Percentiles rank a stretch among this genome's conserved stretches.
Evolutionary conservation across 129 eudicot species (phyloP).

Genomic region (Mikania micrantha): DNA sequence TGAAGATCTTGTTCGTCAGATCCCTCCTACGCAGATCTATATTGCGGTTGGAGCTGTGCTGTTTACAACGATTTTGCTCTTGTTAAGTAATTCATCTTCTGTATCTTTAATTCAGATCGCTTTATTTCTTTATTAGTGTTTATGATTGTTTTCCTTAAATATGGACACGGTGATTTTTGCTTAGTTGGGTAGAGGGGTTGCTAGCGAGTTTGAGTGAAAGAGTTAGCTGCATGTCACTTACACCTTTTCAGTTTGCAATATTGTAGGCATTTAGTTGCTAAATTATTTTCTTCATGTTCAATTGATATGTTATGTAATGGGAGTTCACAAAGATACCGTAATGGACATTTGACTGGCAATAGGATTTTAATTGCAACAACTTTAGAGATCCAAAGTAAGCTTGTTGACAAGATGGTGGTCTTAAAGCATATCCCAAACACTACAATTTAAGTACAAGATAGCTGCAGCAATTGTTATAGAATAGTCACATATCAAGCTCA

Average conservation of each 20-base stretch:
- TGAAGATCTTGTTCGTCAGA: conserved; percentile 36
- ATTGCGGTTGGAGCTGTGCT: conserved; percentile 52
- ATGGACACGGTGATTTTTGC: no score
- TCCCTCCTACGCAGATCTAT: conserved; percentile 68
- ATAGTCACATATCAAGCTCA: background rate
- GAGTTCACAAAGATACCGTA: background rate
- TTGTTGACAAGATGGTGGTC: background rate
- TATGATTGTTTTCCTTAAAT: no score
- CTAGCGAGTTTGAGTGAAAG: no score
- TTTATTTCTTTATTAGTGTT: no score
- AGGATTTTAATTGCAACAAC: background rate
- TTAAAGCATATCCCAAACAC: no score
- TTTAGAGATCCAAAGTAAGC: background rate
- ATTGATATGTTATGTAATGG: background rate
- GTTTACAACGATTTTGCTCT: conserved; percentile 37
- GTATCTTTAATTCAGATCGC: background rate
- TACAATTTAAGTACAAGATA: no score
- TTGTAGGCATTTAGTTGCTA: no score
- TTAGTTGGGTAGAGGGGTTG: no score
- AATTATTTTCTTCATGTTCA: background rate
- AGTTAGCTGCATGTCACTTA: no score
- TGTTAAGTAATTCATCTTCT: conserved; percentile 36
- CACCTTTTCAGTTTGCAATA: no score
- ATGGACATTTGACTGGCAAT: background rate
- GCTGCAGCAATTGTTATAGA: background rate